Evolutionary conservation across 805 yeast genomes (phyloP), one percentile per base, ranked within the genome.

Genomic region (Vanderwaltozyma yarrowii): DNA sequence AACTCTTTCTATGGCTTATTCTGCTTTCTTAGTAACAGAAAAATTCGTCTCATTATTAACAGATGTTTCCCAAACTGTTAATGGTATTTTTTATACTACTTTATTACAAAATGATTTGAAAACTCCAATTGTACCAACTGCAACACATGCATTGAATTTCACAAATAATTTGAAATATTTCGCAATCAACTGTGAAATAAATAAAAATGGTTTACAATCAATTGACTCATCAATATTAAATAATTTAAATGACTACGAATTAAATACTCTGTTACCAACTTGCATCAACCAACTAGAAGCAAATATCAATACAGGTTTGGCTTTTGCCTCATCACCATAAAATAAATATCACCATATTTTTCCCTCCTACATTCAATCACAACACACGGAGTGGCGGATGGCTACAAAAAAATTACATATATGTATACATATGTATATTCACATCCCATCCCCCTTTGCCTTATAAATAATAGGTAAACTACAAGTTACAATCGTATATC

Each of bases 1-100:
- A 39, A 82, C 92, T 34, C 66, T 82, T 53, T 81, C 89, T 21
- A 82, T 82, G 92, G 89, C 89, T 40, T 80, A 78, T 55, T 87
- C 89, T 33, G 89, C 89, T 56, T 82, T 77, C 58, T 73, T 78
- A 59, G 73, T 81, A 49, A 81, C 86, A 37, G 75, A 73, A 55
- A 15, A 26, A 19, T 30, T 38, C 12, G 26, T 33, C 3, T 9
- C 26, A 23, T 18, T 38, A 13, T 19, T 38, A 14, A 4, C 13
- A 19, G 27, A 16, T 8, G 12, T 11, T 9, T 18, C 13, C 4
- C 3, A 25, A 3, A 9, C 23, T 7, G 9, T 33, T 12, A 24
- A 38, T 20, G 14, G 20, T 9, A 33, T 33, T n/a, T 30, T 38
- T 18, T 38, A 38, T 18, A 21, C 34, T 5, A 21, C 34, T 13